A percentile compares a stretch with the other conserved stretches of the same genome.
phyloP scores from a whole-genome alignment of 495 filamentous ascomycete genomes.

The Lasiosphaeris hirsuta region DNA sequence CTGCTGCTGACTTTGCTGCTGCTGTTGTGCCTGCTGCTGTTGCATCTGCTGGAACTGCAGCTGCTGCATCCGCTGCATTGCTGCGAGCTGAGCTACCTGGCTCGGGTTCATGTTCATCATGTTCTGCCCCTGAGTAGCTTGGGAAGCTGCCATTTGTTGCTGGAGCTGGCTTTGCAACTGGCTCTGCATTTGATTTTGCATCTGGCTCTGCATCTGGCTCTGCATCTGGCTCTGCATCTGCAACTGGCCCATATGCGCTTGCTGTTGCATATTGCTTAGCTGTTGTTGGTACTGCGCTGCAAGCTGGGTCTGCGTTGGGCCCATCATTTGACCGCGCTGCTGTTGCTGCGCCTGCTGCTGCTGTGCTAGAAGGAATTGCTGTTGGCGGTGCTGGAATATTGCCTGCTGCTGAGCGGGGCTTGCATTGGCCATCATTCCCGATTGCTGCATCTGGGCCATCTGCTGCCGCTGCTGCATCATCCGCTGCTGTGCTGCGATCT shows the following conservation, averaged over 20 bases:
- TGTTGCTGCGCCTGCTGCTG: slow-evolving; percentile 32
- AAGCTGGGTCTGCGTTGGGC: slow-evolving; percentile 22
- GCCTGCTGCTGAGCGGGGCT: no score
- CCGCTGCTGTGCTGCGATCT: slow-evolving; percentile 56
- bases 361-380: slow-evolving; percentile 23
- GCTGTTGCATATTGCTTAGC: slow-evolving; percentile 31
- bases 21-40: slow-evolving; percentile 35
- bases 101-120: slow-evolving; percentile 39
- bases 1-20: slow-evolving; percentile 31
- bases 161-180: slow-evolving; percentile 22
- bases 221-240: slow-evolving; percentile 20
- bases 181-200: slow-evolving; percentile 28
- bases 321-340: slow-evolving; percentile 30
- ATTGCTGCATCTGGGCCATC: slow-evolving; percentile 35
- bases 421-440: slow-evolving; percentile 33
- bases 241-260: slow-evolving; percentile 23
- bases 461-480: slow-evolving; percentile 46
- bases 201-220: slow-evolving; percentile 14
- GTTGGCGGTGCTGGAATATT: slow-evolving; percentile 1
- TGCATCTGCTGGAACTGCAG: slow-evolving; percentile 30
- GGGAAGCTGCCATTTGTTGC: slow-evolving; percentile 29
- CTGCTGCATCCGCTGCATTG: slow-evolving; percentile 40
- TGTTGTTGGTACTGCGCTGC: slow-evolving; percentile 33
- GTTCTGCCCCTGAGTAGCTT: slow-evolving; percentile 23
- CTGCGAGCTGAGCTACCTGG: slow-evolving; percentile 31